Evolutionary conservation across 352 stramenopile genomes (phyloP), one percentile per base, ranked within the genome.

Genomic region (Pythium insidiosum): DNA sequence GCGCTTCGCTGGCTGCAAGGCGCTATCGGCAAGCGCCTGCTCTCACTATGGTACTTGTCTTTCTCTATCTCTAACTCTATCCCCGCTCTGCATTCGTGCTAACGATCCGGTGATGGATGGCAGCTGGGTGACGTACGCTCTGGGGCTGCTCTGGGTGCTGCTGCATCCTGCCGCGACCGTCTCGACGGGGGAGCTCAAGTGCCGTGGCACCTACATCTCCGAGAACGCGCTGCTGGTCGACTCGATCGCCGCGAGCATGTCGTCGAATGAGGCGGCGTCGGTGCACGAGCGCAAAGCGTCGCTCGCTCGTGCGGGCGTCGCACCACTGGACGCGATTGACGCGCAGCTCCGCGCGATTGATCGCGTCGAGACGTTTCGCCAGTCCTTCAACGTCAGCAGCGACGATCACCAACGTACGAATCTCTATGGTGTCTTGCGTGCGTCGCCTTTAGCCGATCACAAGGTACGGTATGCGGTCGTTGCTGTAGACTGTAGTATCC

Each of bases 201-300:
- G 70, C 29, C 65, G 83, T 18, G 74, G 74, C 7, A 95, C 83
- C 30, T 95, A 95, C 61, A 86, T 92, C 43, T 93, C 81, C 2
- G 83, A 95, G 63, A 95, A 95, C 45, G 83, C 79, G 38, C 63
- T 95, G 41, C 66, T 94, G 13, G 73, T 89, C 28, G 78, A 88
- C 46, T 76, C 74, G 35, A 83, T 84, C 44, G 67, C 79, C 36
- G 63, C 74, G 12, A 41, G 21, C 23, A 44, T 4, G 60, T 79
- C 15, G 28, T 81, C 34, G 61, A 73, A 30, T 89, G 79, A n/a
- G n/a, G n/a, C n/a, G n/a, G n/a, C n/a, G n/a, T n/a, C n/a, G n/a
- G n/a, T n/a, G n/a, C n/a, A n/a, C n/a, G n/a, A n/a, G n/a, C n/a
- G n/a, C n/a, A n/a, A n/a, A n/a, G n/a, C n/a, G n/a, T n/a, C n/a